These are phyloP conservation scores for Globisporangium canariense DNA, from an alignment of 352 stramenopile genomes.

Conservation along the genomic window DNA sequence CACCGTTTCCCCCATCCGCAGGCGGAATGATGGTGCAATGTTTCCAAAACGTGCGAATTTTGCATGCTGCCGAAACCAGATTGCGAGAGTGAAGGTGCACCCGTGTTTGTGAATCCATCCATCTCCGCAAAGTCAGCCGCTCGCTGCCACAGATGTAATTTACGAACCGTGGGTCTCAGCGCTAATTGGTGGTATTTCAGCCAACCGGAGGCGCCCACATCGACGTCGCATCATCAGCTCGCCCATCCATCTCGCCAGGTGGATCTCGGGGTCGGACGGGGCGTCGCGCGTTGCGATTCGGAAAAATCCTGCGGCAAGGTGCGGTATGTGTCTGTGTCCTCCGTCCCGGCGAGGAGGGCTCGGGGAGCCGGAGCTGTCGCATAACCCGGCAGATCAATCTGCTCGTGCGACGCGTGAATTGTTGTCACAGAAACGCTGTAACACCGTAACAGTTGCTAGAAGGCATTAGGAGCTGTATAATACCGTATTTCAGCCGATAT, in stretches of 20 bases:
- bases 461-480: not conserved
- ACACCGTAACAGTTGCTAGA: not conserved
- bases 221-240: not conserved
- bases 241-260: constrained; percentile 8
- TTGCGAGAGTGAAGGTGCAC: constrained; percentile 5
- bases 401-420: not conserved
- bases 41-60: too few relatives aligned
- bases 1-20: too few relatives aligned
- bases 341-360: not conserved
- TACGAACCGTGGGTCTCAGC: not conserved
- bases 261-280: not conserved
- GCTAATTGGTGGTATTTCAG: constrained; percentile 6
- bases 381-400: not conserved
- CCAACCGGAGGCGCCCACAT: constrained; percentile 15
- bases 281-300: not conserved
- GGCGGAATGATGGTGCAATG: too few relatives aligned
- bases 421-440: not conserved
- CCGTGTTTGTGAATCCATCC: constrained; percentile 5
- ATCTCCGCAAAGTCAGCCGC: not conserved
- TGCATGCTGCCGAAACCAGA: not conserved
- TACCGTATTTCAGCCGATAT: not conserved
- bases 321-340: not conserved
- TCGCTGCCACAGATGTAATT: not conserved
- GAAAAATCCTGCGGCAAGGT: not conserved
- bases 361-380: not conserved